Evolutionary conservation across 495 filamentous ascomycete species (phyloP), one percentile per base, ranked within the genome.

Genomic region (Lepidopterella palustris): DNA sequence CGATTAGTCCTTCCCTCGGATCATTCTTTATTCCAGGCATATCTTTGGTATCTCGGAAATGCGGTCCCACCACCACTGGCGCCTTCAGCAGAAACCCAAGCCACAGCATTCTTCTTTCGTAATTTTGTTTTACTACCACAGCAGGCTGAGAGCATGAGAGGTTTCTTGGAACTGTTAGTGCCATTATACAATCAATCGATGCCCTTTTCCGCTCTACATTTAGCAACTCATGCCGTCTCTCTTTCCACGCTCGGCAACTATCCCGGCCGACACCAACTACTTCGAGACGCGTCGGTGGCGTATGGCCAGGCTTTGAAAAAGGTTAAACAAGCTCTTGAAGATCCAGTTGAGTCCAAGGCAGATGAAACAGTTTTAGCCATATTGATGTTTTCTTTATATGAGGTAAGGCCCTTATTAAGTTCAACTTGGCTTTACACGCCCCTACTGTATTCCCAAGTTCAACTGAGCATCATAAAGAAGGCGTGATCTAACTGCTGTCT

Each of bases 81-180:
- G 23, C 39, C 53, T 13, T 45, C 64, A 20, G 59, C 57, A 5
- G 67, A 72, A 39, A 45, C 54, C 15, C 61, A 65, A 59, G 70
- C 70, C 21, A 66, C 62, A 2, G 58, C 63, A 23, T 72, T 72
- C 60, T 72, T 72, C 59, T 69, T 72, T 51, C 40, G 57, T 9
- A 70, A 71, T 39, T 72, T 70, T 42, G 62, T 72, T 42, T 26
- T 67, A 15, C 42, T 71, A 45, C 70, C 68, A 6, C 66, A 60
- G 51, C 56, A 67, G 51, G 42, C 63, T 4, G 68, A 68, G 20
- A 66, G 55, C 39, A 67, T 63, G 53, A 50, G 68, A 39, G 70
- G 68, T 11, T 71, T 58, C 40, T 45, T 72, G 11, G 63, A 70
- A 45, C 52, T 65, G 13, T 55, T 72, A 24, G 55, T 67, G 6